These are phyloP conservation scores for Solanum neorickii DNA, from an alignment of 257 asterid genomes.

Conservation along the genomic window DNA sequence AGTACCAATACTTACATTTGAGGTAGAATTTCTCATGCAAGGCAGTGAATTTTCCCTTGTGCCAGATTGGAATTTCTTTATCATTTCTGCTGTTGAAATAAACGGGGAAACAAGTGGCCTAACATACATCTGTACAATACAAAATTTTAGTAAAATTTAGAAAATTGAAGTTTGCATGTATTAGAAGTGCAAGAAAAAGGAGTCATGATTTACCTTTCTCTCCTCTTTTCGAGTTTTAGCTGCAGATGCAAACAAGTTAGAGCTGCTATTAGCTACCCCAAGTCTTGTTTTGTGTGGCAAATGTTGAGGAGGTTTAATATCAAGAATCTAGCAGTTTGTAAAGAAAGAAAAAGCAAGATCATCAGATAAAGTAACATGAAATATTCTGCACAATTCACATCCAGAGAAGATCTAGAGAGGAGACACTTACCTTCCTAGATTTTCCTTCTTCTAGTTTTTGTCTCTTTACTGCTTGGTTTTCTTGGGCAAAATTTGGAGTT, in stretches of 20 bases:
- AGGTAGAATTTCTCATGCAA: constrained; percentile 20
- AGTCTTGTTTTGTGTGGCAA: constrained; percentile 71
- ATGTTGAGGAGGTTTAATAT: constrained; percentile 47
- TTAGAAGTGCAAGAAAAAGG: background rate
- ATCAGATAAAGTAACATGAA: background rate
- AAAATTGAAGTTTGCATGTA: background rate
- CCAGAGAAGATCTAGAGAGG: background rate
- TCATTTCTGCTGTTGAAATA: constrained; percentile 90
- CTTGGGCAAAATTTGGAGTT: constrained; percentile 59
- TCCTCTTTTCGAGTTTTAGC: constrained; percentile 54
- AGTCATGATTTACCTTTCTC: constrained; percentile 30
- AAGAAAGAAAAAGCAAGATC: background rate
- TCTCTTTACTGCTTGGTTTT: constrained; percentile 81
- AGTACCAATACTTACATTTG: constrained; percentile 28
- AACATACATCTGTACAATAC: constrained; percentile 43
- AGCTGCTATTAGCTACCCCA: constrained; percentile 31
- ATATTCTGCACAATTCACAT: background rate
- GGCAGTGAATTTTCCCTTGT: constrained; percentile 55
- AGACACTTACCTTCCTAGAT: constrained; percentile 48
- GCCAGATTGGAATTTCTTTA: constrained; percentile 69
- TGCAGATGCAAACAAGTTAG: constrained; percentile 34
- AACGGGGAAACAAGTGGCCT: constrained; percentile 67
- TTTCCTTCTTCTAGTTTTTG: constrained; percentile 88
- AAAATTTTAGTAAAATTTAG: background rate
- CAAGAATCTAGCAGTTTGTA: constrained; percentile 46